Evolutionary conservation across 176 grass and related monocot genomes (phyloP).

Genomic region (Raddia distichophylla): DNA sequence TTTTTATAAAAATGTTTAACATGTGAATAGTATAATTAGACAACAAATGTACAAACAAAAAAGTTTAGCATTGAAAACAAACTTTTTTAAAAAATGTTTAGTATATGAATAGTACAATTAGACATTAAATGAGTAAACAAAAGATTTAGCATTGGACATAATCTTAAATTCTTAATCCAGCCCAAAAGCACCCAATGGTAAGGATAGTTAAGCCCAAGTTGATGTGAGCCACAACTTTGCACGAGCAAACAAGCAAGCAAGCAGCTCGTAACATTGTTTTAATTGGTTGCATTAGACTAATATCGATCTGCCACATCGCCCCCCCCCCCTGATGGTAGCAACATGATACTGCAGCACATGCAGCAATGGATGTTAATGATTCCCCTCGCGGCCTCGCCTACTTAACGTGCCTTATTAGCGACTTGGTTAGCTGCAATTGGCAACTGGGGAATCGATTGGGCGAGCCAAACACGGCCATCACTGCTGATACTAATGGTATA

Average conservation of each 20-base stretch:
- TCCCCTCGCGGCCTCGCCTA: not conserved
- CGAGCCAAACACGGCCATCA: not conserved
- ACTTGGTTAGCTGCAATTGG: slow-evolving; percentile 12
- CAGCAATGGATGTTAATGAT: not conserved
- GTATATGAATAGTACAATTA: too few relatives aligned
- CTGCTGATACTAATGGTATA: not conserved
- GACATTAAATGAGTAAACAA: too few relatives aligned
- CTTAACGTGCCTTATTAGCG: not conserved
- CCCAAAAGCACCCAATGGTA: not conserved
- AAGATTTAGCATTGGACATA: too few relatives aligned
- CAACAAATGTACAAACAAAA: too few relatives aligned
- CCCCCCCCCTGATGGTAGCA: not conserved
- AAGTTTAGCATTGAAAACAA: too few relatives aligned
- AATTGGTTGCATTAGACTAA: not conserved
- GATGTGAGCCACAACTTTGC: not conserved
- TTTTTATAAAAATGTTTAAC: too few relatives aligned
- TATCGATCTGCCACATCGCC: not conserved
- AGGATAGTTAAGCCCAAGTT: not conserved
- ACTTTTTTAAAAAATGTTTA: too few relatives aligned
- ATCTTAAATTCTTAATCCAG: not conserved
- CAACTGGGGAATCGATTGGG: slow-evolving; percentile 19
- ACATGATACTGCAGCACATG: slow-evolving; percentile 30
- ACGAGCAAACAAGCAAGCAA: not conserved
- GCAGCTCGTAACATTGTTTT: not conserved
- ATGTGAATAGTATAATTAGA: too few relatives aligned